Evolutionary conservation across 192 early-diverging fungal genomes (phyloP).

Genomic region (Linnemannia exigua): DNA sequence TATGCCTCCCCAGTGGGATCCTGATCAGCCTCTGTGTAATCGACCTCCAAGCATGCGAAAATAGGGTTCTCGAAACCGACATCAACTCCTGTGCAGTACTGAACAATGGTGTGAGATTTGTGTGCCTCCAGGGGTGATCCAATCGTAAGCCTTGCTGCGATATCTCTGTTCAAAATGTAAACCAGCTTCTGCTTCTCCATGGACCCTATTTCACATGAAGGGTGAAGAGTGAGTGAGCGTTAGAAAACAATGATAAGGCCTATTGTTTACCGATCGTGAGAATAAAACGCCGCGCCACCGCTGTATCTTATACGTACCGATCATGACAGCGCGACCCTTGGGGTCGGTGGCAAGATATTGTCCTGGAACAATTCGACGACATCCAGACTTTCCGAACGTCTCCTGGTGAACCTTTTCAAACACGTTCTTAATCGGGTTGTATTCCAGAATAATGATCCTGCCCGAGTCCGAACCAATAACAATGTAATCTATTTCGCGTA

Average conservation of each 20-base stretch:
- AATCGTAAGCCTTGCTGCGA: slow-evolving; percentile 83
- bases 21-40: slow-evolving; percentile 86
- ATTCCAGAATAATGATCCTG: slow-evolving; percentile 91
- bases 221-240: background rate
- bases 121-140: slow-evolving; percentile 97
- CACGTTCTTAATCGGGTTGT: slow-evolving; percentile 76
- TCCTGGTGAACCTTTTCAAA: slow-evolving; percentile 92
- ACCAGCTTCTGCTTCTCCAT: slow-evolving; percentile 96
- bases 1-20: slow-evolving; percentile 81
- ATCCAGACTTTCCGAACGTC: slow-evolving; percentile 94
- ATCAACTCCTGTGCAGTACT: slow-evolving; percentile 90
- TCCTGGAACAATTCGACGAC: slow-evolving; percentile 91
- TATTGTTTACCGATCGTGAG: background rate
- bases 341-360: slow-evolving; percentile 98
- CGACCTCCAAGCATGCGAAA: slow-evolving; percentile 94
- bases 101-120: slow-evolving; percentile 82
- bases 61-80: slow-evolving; percentile 99
- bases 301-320: slow-evolving; percentile 59
- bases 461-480: slow-evolving; percentile 94
- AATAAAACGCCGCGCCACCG: background rate
- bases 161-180: slow-evolving; percentile 96
- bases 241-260: background rate
- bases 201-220: slow-evolving; percentile 66
- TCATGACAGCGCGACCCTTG: slow-evolving; percentile 96
- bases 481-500: slow-evolving; percentile 80